Evolutionary conservation across 139 green algal species (phyloP), one percentile per base, ranked within the genome.

Genomic region (Zygnema cylindricum): DNA sequence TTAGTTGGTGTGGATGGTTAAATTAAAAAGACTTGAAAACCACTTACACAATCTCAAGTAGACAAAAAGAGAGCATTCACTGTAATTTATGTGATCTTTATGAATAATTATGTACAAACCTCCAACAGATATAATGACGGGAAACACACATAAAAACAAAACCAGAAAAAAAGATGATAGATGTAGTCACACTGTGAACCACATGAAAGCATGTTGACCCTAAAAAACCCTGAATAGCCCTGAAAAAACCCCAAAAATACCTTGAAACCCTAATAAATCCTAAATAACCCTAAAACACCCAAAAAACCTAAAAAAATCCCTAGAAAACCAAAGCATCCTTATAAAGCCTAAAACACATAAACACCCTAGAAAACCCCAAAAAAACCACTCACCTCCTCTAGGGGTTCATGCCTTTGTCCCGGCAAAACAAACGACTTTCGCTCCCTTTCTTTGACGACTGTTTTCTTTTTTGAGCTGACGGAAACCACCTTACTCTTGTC

Each of bases 401-500:
- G 71, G 21, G 71, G 71, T 11, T 79, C 7, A 16, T 79, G 71
- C 38, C 21, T 79, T 43, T 79, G 71, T n/a, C 71, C 71, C 21
- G 71, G 71, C 36, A 79, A 43, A 16, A 40, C 71, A 79, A 54
- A 79, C 7, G 71, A 54, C 71, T 79, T 79, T 16, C 16, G 7
- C 38, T 79, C 71, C 16, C 38, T 79, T 16, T 79, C 38, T 79
- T 41, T 43, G 7, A 16, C 16, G 7, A 79, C 71, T 16, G 21
- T 16, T 16, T 79, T 79, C 36, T 41, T 79, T 11, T 7, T 79
- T n/a, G n/a, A n/a, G n/a, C n/a, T n/a, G n/a, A n/a, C n/a, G n/a
- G n/a, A n/a, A n/a, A n/a, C n/a, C n/a, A n/a, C 71, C 11, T 79
- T 23, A 43, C 21, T 79, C 11, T 79, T 63, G 49, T 63, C 49